phyloP scores from a whole-genome alignment of 2,329 filamentous ascomycete genomes.

The Cercospora citrullina region DNA sequence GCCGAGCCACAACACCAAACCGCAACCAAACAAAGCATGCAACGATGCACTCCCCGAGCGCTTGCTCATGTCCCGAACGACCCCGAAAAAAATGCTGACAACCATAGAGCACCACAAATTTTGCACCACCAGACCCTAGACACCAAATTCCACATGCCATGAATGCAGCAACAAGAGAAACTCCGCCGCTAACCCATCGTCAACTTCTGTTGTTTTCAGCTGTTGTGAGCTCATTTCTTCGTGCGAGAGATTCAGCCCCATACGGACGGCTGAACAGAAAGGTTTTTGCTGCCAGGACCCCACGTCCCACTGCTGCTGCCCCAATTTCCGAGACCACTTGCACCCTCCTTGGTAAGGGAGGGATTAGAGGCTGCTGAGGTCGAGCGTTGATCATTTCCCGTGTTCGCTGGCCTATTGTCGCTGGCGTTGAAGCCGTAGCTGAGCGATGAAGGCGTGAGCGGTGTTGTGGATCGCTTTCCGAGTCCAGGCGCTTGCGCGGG shows the following conservation, averaged over 20 bases:
- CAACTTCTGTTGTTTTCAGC: slow-evolving; percentile 17
- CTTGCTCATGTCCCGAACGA: slow-evolving; percentile 1
- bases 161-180: slow-evolving; percentile 22
- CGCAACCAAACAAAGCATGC: slow-evolving; percentile 1
- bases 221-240: slow-evolving; percentile 14
- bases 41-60: slow-evolving; percentile 4
- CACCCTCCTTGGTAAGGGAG: slow-evolving; percentile 47
- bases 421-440: slow-evolving; percentile 65
- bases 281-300: slow-evolving; percentile 69
- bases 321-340: slow-evolving; percentile 61
- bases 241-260: slow-evolving; percentile 67
- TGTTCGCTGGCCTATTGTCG: slow-evolving; percentile 53
- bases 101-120: slow-evolving; percentile 12
- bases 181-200: slow-evolving; percentile 25
- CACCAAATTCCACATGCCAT: slow-evolving; percentile 26
- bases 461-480: slow-evolving; percentile 83
- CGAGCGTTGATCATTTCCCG: slow-evolving; percentile 55
- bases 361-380: slow-evolving; percentile 62
- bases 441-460: slow-evolving; percentile 78
- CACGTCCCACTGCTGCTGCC: slow-evolving; percentile 78
- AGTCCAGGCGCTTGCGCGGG: slow-evolving; percentile 64
- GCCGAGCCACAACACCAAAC: slow-evolving; percentile 4
- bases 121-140: slow-evolving; percentile 15
- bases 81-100: slow-evolving; percentile 12
- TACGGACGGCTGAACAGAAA: slow-evolving; percentile 87